These are phyloP conservation scores for Penicillium roqueforti DNA, from an alignment of 495 filamentous ascomycete species.

Conservation along the genomic window DNA sequence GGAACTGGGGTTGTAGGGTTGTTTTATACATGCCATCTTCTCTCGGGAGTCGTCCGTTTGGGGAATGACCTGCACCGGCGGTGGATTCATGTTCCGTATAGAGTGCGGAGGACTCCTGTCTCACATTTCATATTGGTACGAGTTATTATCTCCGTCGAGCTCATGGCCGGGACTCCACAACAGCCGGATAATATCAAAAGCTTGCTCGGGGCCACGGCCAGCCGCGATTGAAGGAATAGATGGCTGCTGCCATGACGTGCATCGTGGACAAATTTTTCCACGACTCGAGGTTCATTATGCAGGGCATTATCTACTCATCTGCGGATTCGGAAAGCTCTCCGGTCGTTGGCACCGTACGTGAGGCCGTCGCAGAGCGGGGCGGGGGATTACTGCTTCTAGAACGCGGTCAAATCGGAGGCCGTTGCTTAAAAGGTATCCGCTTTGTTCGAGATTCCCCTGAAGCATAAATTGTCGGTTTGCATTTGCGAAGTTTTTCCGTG, in stretches of 20 bases:
- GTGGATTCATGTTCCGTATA: slow-evolving; percentile 15
- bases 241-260: too few species aligned
- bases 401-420: slow-evolving; percentile 10
- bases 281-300: too few species aligned
- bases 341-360: slow-evolving; percentile 9
- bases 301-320: background rate
- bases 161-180: slow-evolving; percentile 11
- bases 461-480: too few species aligned
- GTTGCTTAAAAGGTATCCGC: background rate
- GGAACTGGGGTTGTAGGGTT: background rate
- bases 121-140: slow-evolving; percentile 9
- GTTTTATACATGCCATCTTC: slow-evolving; percentile 11
- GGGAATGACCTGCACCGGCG: background rate
- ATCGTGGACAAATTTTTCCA: too few species aligned
- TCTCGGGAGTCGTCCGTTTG: background rate
- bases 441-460: background rate
- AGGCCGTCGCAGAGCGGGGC: slow-evolving; percentile 12
- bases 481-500: background rate
- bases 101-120: slow-evolving; percentile 22
- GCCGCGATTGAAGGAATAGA: too few species aligned
- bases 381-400: slow-evolving; percentile 5
- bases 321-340: slow-evolving; percentile 19
- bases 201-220: background rate
- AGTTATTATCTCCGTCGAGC: background rate
- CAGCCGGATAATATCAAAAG: slow-evolving; percentile 5